phyloP scores from a whole-genome alignment of 257 asterid species.

The Przewalskia tangutica region DNA sequence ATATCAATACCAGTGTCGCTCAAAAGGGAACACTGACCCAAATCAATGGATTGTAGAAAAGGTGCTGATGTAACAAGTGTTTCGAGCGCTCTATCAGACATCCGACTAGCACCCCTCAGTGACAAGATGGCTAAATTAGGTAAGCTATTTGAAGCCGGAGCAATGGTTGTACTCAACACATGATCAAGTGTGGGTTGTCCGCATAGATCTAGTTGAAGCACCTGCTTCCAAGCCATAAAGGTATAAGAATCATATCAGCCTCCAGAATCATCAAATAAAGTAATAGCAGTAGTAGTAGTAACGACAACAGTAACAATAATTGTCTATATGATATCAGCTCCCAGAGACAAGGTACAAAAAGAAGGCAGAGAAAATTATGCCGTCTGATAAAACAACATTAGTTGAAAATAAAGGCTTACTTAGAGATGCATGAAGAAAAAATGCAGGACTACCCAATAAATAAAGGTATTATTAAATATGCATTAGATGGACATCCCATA shows the following conservation, averaged over 20 bases:
- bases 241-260: background rate
- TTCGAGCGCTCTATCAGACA: slow-evolving; percentile 52
- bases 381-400: background rate
- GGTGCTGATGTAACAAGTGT: slow-evolving; percentile 50
- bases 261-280: background rate
- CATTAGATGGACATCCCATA: no score
- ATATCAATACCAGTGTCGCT: slow-evolving; percentile 39
- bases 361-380: background rate
- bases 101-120: slow-evolving; percentile 82
- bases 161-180: slow-evolving; percentile 25
- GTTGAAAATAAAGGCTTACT: background rate
- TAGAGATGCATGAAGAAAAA: background rate
- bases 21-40: slow-evolving; percentile 70
- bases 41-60: slow-evolving; percentile 46
- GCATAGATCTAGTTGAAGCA: slow-evolving; percentile 77
- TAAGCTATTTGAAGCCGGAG: slow-evolving; percentile 26
- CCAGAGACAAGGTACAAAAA: background rate
- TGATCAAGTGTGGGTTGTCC: slow-evolving; percentile 59
- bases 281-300: background rate
- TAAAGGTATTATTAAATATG: no score
- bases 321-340: background rate
- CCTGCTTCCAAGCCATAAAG: slow-evolving; percentile 38
- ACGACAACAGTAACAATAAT: background rate
- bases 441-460: no score
- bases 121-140: slow-evolving; percentile 48